Percentiles rank a stretch among this genome's conserved stretches.
Evolutionary conservation across 305 asterid species (phyloP).

Genomic region (Ajuga reptans): DNA sequence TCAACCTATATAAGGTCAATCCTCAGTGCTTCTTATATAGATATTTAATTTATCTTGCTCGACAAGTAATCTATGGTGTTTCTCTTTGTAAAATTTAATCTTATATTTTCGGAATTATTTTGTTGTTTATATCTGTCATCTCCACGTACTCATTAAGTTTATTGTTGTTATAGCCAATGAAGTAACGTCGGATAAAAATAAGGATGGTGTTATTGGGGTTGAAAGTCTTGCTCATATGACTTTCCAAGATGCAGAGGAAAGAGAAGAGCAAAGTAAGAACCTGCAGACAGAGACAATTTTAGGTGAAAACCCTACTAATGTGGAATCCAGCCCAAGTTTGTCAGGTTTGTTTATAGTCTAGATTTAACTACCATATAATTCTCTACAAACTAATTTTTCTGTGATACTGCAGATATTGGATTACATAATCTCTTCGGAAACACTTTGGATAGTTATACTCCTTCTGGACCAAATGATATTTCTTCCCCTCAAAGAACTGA

Average conservation of each 20-base stretch:
- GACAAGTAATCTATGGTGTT: background rate
- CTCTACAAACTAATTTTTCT: background rate
- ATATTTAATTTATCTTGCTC: background rate
- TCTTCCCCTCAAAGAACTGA: conserved; percentile 27
- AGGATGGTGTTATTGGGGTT: too few species aligned
- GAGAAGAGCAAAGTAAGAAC: conserved; percentile 10
- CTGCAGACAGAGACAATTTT: background rate
- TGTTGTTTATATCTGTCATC: background rate
- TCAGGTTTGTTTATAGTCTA: conserved; percentile 22
- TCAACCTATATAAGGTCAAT: background rate
- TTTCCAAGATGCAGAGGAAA: conserved; percentile 17
- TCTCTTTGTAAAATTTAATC: background rate
- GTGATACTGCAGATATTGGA: conserved; percentile 29
- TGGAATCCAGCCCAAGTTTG: conserved; percentile 22
- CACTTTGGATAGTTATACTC: conserved; percentile 17
- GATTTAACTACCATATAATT: background rate
- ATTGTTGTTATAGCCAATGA: too few species aligned
- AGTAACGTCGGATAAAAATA: background rate
- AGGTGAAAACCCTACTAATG: conserved; percentile 16
- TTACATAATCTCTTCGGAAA: conserved; percentile 24
- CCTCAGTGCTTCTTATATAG: background rate
- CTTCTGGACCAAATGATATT: conserved; percentile 13
- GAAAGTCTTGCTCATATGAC: background rate
- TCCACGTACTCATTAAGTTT: too few species aligned
- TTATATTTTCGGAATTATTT: background rate